These are phyloP conservation scores for Flueggea neowawraea DNA, from an alignment of 441 rosid species.

Conservation along the genomic window DNA sequence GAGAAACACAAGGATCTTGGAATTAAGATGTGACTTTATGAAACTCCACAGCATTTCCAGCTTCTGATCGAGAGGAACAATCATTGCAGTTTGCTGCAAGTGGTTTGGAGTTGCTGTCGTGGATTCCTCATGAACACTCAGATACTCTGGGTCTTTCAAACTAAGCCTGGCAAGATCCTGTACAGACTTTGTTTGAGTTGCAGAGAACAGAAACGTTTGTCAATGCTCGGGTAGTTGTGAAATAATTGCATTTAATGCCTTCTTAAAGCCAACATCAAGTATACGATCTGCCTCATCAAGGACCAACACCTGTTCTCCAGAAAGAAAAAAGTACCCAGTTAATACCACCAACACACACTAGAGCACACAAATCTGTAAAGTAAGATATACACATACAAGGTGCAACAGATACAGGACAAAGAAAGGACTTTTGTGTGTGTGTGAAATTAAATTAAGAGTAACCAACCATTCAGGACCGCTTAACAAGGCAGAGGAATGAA, in stretches of 20 bases:
- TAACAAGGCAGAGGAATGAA: too few species aligned
- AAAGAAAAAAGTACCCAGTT: constrained; percentile 31
- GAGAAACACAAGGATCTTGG: constrained; percentile 84
- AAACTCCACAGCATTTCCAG: constrained; percentile 94
- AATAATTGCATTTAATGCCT: constrained; percentile 75
- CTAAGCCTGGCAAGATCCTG: constrained; percentile 98
- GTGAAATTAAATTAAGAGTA: too few species aligned
- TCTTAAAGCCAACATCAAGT: constrained; percentile 88
- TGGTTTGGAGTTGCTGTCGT: constrained; percentile 76
- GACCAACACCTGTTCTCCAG: constrained; percentile 73
- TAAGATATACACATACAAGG: too few species aligned
- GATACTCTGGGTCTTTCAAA: constrained; percentile 91
- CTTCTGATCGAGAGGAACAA: constrained; percentile 88
- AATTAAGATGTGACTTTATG: constrained; percentile 73
- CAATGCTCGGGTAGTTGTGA: constrained; percentile 82
- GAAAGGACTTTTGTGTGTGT: too few species aligned
- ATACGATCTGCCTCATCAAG: constrained; percentile 99
- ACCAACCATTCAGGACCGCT: too few species aligned
- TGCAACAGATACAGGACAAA: too few species aligned
- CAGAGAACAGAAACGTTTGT: constrained; percentile 94
- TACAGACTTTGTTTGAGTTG: constrained; percentile 92
- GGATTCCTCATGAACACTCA: constrained; percentile 87
- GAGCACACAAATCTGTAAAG: too few species aligned
- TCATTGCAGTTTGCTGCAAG: constrained; percentile 77
- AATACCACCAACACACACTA: constrained; percentile 8